Evolutionary conservation across 768 basidiomycete genomes (phyloP).

Genomic region (Amyloporia xantha): DNA sequence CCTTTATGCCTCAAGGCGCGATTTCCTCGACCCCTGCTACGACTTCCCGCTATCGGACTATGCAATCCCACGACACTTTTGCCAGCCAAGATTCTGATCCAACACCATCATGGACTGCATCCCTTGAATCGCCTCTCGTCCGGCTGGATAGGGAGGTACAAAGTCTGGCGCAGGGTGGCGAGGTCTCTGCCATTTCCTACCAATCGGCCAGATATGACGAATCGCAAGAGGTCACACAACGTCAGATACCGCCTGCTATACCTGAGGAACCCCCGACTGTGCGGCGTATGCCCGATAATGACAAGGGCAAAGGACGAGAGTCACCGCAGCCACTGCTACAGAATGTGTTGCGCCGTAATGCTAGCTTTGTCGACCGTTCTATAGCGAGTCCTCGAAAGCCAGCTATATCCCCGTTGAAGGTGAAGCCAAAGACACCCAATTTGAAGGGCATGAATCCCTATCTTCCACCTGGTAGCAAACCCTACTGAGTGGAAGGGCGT

Average conservation of each 20-base stretch:
- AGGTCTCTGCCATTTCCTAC: slow-evolving; percentile 11
- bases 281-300: slow-evolving; percentile 10
- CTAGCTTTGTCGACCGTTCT: slow-evolving; percentile 24
- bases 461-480: slow-evolving; percentile 42
- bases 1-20: slow-evolving; percentile 72
- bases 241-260: slow-evolving; percentile 6
- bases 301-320: slow-evolving; percentile 45
- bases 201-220: slow-evolving; percentile 18
- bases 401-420: slow-evolving; percentile 43
- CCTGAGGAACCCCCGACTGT: not conserved
- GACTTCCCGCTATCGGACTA: slow-evolving; percentile 24
- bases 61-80: slow-evolving; percentile 30
- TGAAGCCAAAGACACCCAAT: slow-evolving; percentile 54
- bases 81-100: slow-evolving; percentile 32
- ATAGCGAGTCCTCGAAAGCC: slow-evolving; percentile 13
- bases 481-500: slow-evolving; percentile 65
- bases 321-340: slow-evolving; percentile 35
- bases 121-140: slow-evolving; percentile 68
- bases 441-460: slow-evolving; percentile 54
- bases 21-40: slow-evolving; percentile 77
- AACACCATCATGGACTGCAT: slow-evolving; percentile 64
- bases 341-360: slow-evolving; percentile 46
- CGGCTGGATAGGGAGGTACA: slow-evolving; percentile 59
- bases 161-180: slow-evolving; percentile 43
- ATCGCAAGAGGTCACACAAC: slow-evolving; percentile 20